A percentile compares a stretch with the other conserved stretches of the same genome.
These are phyloP conservation scores for Candida gigantensis DNA, from an alignment of 1,139 yeast genomes.

Conservation along the genomic window DNA sequence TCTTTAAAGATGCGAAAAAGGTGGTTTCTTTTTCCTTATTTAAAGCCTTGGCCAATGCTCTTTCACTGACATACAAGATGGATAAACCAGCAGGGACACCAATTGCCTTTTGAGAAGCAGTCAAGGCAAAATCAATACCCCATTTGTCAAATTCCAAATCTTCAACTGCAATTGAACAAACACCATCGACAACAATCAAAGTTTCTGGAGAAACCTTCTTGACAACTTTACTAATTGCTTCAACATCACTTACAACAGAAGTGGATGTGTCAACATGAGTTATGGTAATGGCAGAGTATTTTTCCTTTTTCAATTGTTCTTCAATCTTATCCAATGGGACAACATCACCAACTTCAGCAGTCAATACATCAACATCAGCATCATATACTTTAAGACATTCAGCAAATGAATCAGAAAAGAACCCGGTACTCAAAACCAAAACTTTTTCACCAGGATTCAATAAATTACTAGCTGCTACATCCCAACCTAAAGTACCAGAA, in stretches of 20 bases:
- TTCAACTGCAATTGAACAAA: conserved; percentile 91
- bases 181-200: conserved; percentile 86
- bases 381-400: conserved; percentile 76
- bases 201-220: conserved; percentile 74
- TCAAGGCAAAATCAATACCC: conserved; percentile 85
- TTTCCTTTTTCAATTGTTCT: conserved; percentile 47
- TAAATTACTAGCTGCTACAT: conserved; percentile 78
- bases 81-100: conserved; percentile 95
- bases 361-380: conserved; percentile 63
- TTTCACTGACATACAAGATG: conserved; percentile 69
- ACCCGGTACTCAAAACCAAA: conserved; percentile 88
- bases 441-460: conserved; percentile 67
- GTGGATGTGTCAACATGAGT: conserved; percentile 98
- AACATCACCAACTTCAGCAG: conserved; percentile 72
- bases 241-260: conserved; percentile 79
- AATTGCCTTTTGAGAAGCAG: conserved; percentile 94
- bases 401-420: conserved; percentile 84
- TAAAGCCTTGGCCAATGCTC: conserved; percentile 69
- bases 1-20: conserved; percentile 73
- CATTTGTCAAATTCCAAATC: conserved; percentile 81
- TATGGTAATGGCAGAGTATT: conserved; percentile 73
- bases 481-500: conserved; percentile 97
- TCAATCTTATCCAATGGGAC: conserved; percentile 63
- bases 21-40: conserved; percentile 55
- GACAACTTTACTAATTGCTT: conserved; percentile 60